A percentile compares a stretch with the other conserved stretches of the same genome.
Conservation (phyloP, 495 filamentous ascomycete species). For the Immersiella caudata region DNA sequence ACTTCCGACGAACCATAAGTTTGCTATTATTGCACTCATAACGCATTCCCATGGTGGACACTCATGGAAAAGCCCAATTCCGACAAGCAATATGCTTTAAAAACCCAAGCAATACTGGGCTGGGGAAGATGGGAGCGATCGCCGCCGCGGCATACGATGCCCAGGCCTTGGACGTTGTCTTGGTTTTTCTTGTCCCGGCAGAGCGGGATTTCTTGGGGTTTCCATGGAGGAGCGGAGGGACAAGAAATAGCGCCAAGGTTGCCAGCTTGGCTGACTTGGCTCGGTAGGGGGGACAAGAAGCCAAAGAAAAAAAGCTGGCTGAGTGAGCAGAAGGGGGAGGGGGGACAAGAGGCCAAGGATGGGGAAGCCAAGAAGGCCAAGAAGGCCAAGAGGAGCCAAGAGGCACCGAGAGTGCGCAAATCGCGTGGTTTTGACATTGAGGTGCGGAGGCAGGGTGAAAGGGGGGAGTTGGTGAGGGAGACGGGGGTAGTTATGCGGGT, state of each 20-base stretch:
- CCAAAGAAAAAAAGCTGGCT: too few relatives aligned
- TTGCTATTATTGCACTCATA: too few relatives aligned
- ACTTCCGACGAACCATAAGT: too few relatives aligned
- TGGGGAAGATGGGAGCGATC: neutral
- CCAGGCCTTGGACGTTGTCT: neutral
- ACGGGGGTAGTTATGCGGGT: neutral
- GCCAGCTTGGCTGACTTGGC: too few relatives aligned
- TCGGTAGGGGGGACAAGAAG: too few relatives aligned
- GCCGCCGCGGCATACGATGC: conserved; percentile 10
- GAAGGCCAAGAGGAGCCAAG: conserved; percentile 10
- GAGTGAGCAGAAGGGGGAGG: neutral
- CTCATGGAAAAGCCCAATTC: neutral
- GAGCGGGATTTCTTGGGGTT: conserved; percentile 18
- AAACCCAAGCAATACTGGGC: too few relatives aligned
- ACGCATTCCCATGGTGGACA: too few relatives aligned
- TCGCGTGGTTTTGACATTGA: neutral
- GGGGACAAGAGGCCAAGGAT: too few relatives aligned
- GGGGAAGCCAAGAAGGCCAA: neutral
- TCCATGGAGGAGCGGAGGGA: neutral
- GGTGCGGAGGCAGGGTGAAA: neutral
- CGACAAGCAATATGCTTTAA: neutral
- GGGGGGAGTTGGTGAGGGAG: neutral
- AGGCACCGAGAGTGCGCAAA: neutral
- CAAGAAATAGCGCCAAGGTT: conserved; percentile 1
- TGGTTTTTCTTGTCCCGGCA: conserved; percentile 19